Percentiles rank a stretch among this genome's conserved stretches.
These are phyloP conservation scores for Nakazawaea ambrosiae DNA, from an alignment of 805 yeast genomes.

Conservation along the genomic window DNA sequence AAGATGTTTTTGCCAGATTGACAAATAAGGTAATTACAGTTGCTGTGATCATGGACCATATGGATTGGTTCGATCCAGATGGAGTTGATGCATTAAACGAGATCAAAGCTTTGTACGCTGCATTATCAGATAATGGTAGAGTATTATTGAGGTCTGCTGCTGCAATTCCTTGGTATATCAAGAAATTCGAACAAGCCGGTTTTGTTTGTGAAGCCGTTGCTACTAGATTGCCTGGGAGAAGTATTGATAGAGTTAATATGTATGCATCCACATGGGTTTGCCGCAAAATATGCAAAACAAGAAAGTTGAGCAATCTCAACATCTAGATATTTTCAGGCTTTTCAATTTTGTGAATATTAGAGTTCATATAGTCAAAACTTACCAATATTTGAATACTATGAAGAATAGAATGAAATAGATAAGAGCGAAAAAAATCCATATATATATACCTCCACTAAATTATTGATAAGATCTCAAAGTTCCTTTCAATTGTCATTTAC, in stretches of 20 bases:
- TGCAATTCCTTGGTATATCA: constrained; percentile 69
- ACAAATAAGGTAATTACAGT: constrained; percentile 57
- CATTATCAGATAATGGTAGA: constrained; percentile 62
- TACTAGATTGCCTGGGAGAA: constrained; percentile 50
- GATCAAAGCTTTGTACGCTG: constrained; percentile 53
- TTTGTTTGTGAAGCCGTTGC: constrained; percentile 66
- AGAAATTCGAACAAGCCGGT: constrained; percentile 59
- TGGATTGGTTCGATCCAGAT: constrained; percentile 81
- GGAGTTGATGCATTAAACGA: constrained; percentile 61
- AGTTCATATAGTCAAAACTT: too few species aligned
- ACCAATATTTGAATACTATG: too few species aligned
- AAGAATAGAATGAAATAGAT: too few species aligned
- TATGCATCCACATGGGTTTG: constrained; percentile 87
- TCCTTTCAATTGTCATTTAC: too few species aligned
- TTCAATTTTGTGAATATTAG: too few species aligned
- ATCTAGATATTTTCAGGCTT: too few species aligned
- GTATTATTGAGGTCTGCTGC: constrained; percentile 76
- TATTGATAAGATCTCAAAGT: too few species aligned
- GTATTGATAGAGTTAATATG: constrained; percentile 81
- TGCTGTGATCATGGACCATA: constrained; percentile 84
- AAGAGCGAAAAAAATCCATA: too few species aligned
- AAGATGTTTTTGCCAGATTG: constrained; percentile 66
- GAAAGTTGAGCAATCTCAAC: constrained; percentile 43
- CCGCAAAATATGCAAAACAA: constrained; percentile 37
- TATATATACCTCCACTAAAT: too few species aligned